A percentile compares a stretch with the other conserved stretches of the same genome.
Evolutionary conservation across 1,284 basidiomycete species (phyloP).

Genomic region (Ustilago tritici): DNA sequence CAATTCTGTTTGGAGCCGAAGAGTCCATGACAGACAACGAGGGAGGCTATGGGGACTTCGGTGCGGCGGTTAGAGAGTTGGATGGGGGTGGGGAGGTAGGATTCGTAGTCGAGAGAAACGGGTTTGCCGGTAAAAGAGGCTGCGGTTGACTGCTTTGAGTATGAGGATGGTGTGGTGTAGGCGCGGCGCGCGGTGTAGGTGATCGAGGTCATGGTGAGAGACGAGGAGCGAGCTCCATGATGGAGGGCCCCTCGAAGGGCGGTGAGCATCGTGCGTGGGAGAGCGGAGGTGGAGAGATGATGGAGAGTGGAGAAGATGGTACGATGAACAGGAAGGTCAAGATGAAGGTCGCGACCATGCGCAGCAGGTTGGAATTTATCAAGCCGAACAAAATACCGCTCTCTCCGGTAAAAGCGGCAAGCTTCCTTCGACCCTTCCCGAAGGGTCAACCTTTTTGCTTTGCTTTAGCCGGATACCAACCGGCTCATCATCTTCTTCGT

Average conservation of each 20-base stretch:
- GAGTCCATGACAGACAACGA: constrained; percentile 73
- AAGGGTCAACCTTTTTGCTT: constrained; percentile 4
- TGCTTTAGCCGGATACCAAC: not conserved
- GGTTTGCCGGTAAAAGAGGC: constrained; percentile 43
- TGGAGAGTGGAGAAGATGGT: not conserved
- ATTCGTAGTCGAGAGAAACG: constrained; percentile 46
- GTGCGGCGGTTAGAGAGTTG: constrained; percentile 15
- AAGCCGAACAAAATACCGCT: constrained; percentile 41
- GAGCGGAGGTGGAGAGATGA: not conserved
- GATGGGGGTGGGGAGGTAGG: constrained; percentile 31
- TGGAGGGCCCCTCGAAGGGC: constrained; percentile 20
- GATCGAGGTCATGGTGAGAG: not conserved
- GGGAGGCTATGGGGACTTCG: constrained; percentile 36
- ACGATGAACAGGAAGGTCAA: not conserved
- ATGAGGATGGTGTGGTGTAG: constrained; percentile 35
- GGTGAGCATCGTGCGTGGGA: constrained; percentile 19
- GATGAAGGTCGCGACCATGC: constrained; percentile 13
- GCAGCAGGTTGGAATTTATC: constrained; percentile 1
- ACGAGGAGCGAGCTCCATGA: constrained; percentile 6
- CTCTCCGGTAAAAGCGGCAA: constrained; percentile 11
- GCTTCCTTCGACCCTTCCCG: not conserved
- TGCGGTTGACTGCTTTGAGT: constrained; percentile 23
- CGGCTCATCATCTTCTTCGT: not conserved
- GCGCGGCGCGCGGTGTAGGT: constrained; percentile 6
- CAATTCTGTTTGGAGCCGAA: constrained; percentile 84